These are phyloP conservation scores for Sclerotinia sclerotiorum DNA, from an alignment of 2,329 filamentous ascomycete species.

Conservation along the genomic window DNA sequence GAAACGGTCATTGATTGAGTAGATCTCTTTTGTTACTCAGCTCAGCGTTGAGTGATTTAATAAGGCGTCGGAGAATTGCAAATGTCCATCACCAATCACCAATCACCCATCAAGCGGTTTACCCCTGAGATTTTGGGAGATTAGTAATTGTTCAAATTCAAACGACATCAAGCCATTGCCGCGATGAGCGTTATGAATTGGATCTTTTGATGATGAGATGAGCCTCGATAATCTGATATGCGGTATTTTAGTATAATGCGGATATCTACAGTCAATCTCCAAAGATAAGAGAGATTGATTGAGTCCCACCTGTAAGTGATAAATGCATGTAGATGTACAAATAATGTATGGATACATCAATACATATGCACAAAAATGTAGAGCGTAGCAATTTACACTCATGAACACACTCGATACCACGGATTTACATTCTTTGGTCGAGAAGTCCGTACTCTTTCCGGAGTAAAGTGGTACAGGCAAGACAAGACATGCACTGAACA, in stretches of 20 bases:
- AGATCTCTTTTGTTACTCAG: neutral
- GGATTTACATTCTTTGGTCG: neutral
- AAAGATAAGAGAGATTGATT: constrained; percentile 14
- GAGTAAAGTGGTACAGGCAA: constrained; percentile 11
- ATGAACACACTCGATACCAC: neutral
- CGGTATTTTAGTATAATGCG: neutral
- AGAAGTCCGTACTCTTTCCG: constrained; percentile 2
- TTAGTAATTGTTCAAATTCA: constrained; percentile 4
- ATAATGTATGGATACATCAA: neutral
- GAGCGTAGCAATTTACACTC: neutral
- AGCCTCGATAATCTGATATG: neutral
- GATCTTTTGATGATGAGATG: neutral
- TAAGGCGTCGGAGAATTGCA: constrained; percentile 6
- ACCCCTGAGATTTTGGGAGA: neutral
- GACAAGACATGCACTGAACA: constrained; percentile 5
- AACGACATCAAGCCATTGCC: constrained; percentile 3
- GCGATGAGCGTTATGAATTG: neutral
- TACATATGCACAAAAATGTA: neutral
- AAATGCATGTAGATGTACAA: neutral
- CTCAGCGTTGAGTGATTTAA: neutral
- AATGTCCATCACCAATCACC: neutral
- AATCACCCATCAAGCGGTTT: neutral
- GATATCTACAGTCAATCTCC: constrained; percentile 10
- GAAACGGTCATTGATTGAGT: neutral
- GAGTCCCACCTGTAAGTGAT: constrained; percentile 4